Base-by-base conservation (phyloP, 2,329 filamentous ascomycete genomes). In the Hypoxylon sp. region DNA sequence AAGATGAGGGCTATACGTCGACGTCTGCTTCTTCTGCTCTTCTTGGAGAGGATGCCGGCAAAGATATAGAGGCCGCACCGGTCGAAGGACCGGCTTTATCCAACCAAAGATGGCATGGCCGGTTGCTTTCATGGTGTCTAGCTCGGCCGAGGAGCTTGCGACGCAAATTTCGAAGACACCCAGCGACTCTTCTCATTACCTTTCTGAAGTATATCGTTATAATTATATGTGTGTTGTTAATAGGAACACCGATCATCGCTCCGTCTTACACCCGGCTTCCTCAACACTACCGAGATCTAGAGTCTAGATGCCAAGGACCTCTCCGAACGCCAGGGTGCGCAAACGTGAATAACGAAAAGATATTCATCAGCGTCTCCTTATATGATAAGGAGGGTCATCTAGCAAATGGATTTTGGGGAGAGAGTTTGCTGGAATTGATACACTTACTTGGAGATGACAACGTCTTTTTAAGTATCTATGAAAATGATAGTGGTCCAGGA, bases 281-380 rank as follows among this genome's bases (percentile, higher is more conserved):
- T 6, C 67, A 74, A 1, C 83, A 84, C 67, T 83, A 83, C 66
- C 69, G 67, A 33, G 73, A 75, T 9, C 73, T 82, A 4, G 74
- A 75, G 8, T 64, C 73, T 22, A 61, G 75, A 61, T 82, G 81
- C 66, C 66, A 73, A 19, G 77, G 72, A 1, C 69, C 75, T 11
- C 58, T 66, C 39, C 65, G 74, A 39, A 24, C 69, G 37, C 62
- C 74, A 6, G 79, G 81, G 26, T 81, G 82, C 66, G 82, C 79
- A 22, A 83, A 83, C 66, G 72, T 77, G 0, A 66, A 71, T 48
- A 83, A 87, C 54, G 90, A 93, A 77, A 91, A 89, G 74, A 82
- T 94, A n/a, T 94, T 91, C 75, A 91, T 94, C 57, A 90, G 90
- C 1, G 88, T 91, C 14, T 92, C 90, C 74, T 84, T 94, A 59